Evolutionary conservation across 768 basidiomycete species (phyloP).

Genomic region (Boletales sp.): DNA sequence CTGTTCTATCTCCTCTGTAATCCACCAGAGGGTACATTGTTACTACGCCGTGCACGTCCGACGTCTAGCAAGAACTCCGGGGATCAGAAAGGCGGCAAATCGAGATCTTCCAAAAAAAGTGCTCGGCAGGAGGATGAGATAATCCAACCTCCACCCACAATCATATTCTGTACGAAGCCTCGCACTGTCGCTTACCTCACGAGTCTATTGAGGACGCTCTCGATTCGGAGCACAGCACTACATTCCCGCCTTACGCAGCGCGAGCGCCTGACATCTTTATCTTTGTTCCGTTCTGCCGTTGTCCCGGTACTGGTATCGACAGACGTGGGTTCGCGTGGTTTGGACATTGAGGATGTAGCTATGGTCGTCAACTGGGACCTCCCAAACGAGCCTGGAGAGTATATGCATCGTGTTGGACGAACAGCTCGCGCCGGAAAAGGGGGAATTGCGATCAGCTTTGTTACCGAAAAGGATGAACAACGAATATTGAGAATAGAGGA

Average conservation of each 20-base stretch:
- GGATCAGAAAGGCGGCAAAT: constrained; percentile 31
- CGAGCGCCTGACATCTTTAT: constrained; percentile 80
- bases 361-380: constrained; percentile 98
- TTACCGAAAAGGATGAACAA: constrained; percentile 91
- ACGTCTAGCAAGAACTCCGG: constrained; percentile 29
- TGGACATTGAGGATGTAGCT: constrained; percentile 95
- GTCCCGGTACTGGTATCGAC: constrained; percentile 92
- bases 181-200: constrained; percentile 91
- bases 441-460: constrained; percentile 89
- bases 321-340: constrained; percentile 91
- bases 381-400: constrained; percentile 86
- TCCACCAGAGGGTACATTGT: constrained; percentile 75
- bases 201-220: constrained; percentile 67
- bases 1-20: constrained; percentile 86
- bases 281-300: constrained; percentile 78
- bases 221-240: constrained; percentile 82
- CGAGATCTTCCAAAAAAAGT: constrained; percentile 31
- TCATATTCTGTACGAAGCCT: constrained; percentile 87
- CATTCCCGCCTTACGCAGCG: constrained; percentile 94
- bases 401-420: constrained; percentile 92
- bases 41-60: constrained; percentile 62
- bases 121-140: constrained; percentile 45
- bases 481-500: constrained; percentile 79
- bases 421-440: constrained; percentile 89
- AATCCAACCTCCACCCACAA: constrained; percentile 87